These are phyloP conservation scores for Leishmania turanica DNA, from an alignment of 208 protist species.

Conservation along the genomic window DNA sequence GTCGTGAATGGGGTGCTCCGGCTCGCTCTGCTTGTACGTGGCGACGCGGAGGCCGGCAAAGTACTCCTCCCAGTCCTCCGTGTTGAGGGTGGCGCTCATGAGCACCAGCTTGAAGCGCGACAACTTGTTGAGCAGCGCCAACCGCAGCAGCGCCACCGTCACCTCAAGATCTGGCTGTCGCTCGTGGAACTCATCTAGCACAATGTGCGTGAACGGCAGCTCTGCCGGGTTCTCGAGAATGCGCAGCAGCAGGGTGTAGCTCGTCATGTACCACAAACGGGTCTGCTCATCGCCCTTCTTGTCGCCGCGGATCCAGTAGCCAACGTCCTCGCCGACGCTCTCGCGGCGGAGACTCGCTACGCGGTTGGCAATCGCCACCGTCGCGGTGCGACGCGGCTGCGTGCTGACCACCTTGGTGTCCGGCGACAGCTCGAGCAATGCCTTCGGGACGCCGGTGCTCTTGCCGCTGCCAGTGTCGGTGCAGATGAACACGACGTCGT, in stretches of 20 bases:
- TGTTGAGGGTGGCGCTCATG: slow-evolving; percentile 92
- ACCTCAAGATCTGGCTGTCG: slow-evolving; percentile 94
- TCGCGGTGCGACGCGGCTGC: slow-evolving; percentile 34
- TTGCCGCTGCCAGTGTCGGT: slow-evolving; percentile 91
- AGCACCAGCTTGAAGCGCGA: slow-evolving; percentile 82
- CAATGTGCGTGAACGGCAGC: slow-evolving; percentile 85
- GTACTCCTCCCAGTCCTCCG: slow-evolving; percentile 85
- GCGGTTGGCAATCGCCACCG: slow-evolving; percentile 72
- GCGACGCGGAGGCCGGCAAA: slow-evolving; percentile 80
- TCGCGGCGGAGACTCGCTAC: slow-evolving; percentile 65
- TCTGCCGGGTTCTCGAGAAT: slow-evolving; percentile 58
- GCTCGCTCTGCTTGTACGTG: slow-evolving; percentile 77
- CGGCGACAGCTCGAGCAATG: slow-evolving; percentile 59
- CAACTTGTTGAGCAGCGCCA: slow-evolving; percentile 58
- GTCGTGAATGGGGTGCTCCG: slow-evolving; percentile 81
- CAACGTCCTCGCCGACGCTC: slow-evolving; percentile 70
- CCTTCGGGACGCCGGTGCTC: slow-evolving; percentile 85
- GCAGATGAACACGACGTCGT: slow-evolving; percentile 88
- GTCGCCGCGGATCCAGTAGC: slow-evolving; percentile 90
- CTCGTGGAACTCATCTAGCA: slow-evolving; percentile 97
- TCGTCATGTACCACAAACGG: slow-evolving; percentile 89
- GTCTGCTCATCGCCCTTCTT: slow-evolving; percentile 78
- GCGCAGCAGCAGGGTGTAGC: slow-evolving; percentile 85
- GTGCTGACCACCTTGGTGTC: slow-evolving; percentile 61
- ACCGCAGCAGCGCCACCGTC: slow-evolving; percentile 85